Evolutionary conservation across 2,329 filamentous ascomycete genomes (phyloP), one percentile per base, ranked within the genome.

Genomic region (Venturia oleaginea): DNA sequence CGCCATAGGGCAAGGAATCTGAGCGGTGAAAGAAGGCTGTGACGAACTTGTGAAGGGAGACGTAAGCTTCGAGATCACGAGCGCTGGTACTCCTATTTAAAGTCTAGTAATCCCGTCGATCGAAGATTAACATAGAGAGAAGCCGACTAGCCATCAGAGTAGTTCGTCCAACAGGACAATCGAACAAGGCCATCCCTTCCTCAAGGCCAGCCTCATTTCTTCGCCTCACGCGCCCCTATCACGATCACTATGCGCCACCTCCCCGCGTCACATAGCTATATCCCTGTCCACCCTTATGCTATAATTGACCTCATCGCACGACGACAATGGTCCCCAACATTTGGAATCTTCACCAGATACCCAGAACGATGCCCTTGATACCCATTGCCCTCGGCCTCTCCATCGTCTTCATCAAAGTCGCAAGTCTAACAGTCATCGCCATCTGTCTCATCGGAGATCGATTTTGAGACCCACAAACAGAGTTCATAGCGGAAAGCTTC

Each of bases 401-500:
- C 62, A 66, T 67, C 46, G 32, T 67, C 32, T 37, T 67, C 42
- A 55, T 67, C 63, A 67, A 67, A 59, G 46, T 61, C 24, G 59
- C 66, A 13, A 62, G 62, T 7, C 54, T 67, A 24, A 59, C 57
- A 51, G 54, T 60, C 40, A 46, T 67, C 43, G 37, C 64, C 30
- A 27, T 65, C 32, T 65, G 63, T 46, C 57, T 67, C 11, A 40
- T 66, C 51, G 46, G 63, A 32, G 59, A 57, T 34, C 51, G 51
- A 19, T 34, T 34, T 34, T 57, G 51, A 55, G 46, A 48, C 2
- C 17, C 5, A 6, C 10, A 17, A 22, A 4, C 4, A 22, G 17
- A 17, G 17, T 10, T 10, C 34, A 46, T 4, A 22, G 22, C 48
- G 48, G 48, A 54, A 54, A 22, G n/a, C 11, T 54, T 55, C 38